Evolutionary conservation across 164 flowering plant species (phyloP), one percentile per base, ranked within the genome.

Genomic region (Buxus sempervirens): DNA sequence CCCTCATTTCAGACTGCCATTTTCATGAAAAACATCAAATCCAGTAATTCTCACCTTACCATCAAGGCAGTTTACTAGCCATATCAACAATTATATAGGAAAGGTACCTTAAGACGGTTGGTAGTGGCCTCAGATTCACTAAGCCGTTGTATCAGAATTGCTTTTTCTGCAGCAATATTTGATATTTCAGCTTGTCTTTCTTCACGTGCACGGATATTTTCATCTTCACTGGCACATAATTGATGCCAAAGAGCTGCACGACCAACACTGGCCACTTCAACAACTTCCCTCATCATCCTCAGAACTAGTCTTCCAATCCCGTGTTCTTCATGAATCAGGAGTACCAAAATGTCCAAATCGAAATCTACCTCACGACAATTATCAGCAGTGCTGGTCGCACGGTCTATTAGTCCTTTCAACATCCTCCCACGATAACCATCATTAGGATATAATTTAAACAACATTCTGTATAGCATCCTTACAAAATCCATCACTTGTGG

Each of bases 231-330:
- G 20, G 92, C 88, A 78, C 96, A 86, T 71, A 93, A 75, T 73
- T 88, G 98, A 84, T 96, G 95, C 99, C 96, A 93, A 74, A 96
- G 92, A 41, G 97, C 91, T 22, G 95, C 92, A 45, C 98, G 84
- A 69, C 93, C 93, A 75, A 88, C 90, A 85, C 86, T 91, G 57
- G 99, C 97, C 76, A 82, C 90, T 73, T 93, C 98, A 71, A 90
- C 95, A 75, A 89, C 95, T 80, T 96, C 96, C 65, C 95, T 78
- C 90, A 96, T 83, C 98, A 96, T 86, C 76, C 82, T 85, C 64
- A 96, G 68, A 71, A 91, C 93, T 62, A 92, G 92, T 72, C 90
- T 83, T 51, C 83, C 79, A 63, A 84, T 77, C 75, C 83, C 95
- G 74, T 83, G 87, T 69, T 92, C 94, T 55, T 76, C 72, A 16